Evolutionary conservation across 495 filamentous ascomycete genomes (phyloP).

Genomic region (Cairneyella variabilis): DNA sequence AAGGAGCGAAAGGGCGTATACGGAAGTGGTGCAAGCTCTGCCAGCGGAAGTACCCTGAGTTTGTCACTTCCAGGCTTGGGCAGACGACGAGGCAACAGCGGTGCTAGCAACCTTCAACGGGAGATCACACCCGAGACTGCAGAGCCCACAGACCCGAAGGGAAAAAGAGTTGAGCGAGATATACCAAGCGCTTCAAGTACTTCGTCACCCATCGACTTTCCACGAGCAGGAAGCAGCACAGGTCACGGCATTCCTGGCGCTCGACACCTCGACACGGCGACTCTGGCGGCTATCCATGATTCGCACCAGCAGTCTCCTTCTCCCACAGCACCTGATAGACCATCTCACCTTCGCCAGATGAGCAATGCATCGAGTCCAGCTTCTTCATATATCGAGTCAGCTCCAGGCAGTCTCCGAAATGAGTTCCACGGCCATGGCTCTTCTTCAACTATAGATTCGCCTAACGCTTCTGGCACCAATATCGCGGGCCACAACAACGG

Average conservation of each 20-base stretch:
- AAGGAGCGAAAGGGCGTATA: slow-evolving; percentile 44
- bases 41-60: slow-evolving; percentile 50
- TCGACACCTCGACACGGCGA: slow-evolving; percentile 18
- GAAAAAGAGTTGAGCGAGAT: slow-evolving; percentile 72
- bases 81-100: slow-evolving; percentile 52
- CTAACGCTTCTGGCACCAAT: slow-evolving; percentile 35
- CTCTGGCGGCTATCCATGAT: slow-evolving; percentile 26
- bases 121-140: slow-evolving; percentile 31
- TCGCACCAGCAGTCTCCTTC: slow-evolving; percentile 29
- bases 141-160: slow-evolving; percentile 54
- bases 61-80: slow-evolving; percentile 40
- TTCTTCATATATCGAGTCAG: slow-evolving; percentile 68
- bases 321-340: slow-evolving; percentile 39
- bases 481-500: slow-evolving; percentile 31
- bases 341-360: slow-evolving; percentile 72
- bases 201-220: slow-evolving; percentile 17
- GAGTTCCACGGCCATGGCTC: slow-evolving; percentile 29
- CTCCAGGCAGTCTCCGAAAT: slow-evolving; percentile 47
- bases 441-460: slow-evolving; percentile 42
- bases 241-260: slow-evolving; percentile 21
- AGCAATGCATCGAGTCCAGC: slow-evolving; percentile 79
- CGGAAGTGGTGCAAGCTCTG: slow-evolving; percentile 40
- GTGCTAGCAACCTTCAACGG: slow-evolving; percentile 43
- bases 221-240: slow-evolving; percentile 18
- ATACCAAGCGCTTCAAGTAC: not conserved